These are phyloP conservation scores for Boehmeria nivea DNA, from an alignment of 306 rosid genomes.

Conservation along the genomic window DNA sequence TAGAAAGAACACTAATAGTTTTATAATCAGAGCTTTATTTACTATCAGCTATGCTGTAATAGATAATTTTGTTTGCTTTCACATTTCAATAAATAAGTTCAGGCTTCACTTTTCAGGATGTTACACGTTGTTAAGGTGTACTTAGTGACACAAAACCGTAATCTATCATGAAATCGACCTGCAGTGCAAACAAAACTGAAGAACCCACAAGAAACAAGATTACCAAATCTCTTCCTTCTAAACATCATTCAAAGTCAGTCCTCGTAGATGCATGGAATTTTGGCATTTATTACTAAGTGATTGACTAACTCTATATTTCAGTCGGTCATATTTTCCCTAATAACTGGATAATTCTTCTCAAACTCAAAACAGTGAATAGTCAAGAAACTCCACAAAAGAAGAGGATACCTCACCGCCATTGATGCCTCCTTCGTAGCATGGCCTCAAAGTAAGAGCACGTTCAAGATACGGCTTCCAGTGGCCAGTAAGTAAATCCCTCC, in stretches of 20 bases:
- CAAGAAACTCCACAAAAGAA: not conserved
- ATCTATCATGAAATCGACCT: too few species aligned
- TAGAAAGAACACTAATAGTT: not conserved
- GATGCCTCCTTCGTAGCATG: slow-evolving; percentile 89
- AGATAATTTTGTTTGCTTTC: too few species aligned
- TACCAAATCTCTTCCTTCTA: too few species aligned
- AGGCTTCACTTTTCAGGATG: too few species aligned
- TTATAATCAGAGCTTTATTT: too few species aligned
- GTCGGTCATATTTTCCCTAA: not conserved
- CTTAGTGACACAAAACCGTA: not conserved
- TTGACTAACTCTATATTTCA: not conserved
- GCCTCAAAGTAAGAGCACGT: slow-evolving; percentile 89
- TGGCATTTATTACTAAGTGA: not conserved
- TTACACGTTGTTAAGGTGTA: too few species aligned
- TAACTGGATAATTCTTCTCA: not conserved
- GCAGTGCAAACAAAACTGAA: not conserved
- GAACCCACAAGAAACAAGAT: not conserved
- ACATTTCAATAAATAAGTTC: too few species aligned
- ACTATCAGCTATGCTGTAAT: too few species aligned
- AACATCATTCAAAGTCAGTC: not conserved
- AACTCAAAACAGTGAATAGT: too few species aligned
- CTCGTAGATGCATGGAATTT: not conserved
- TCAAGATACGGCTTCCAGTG: slow-evolving; percentile 99
- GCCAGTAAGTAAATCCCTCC: slow-evolving; percentile 94
- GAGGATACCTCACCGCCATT: slow-evolving; percentile 88